phyloP scores from a whole-genome alignment of 192 early-diverging fungal genomes.

The Rhizophagus prolifer region DNA sequence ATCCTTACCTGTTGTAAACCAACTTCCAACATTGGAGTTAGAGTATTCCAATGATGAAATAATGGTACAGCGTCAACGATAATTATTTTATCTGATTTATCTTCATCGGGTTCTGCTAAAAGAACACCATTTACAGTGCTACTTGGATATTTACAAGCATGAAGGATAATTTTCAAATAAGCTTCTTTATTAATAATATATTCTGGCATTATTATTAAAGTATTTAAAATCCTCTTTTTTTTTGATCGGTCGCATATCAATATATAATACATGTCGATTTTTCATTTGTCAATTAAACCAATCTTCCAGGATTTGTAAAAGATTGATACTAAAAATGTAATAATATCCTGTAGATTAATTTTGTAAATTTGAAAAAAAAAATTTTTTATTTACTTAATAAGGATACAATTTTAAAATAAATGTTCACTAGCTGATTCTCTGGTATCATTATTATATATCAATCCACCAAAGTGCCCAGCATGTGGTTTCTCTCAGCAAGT shows the following conservation, averaged over 20 bases:
- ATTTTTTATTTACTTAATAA: too few relatives aligned
- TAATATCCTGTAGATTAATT: too few relatives aligned
- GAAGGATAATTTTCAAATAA: conserved; percentile 75
- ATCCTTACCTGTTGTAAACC: conserved; percentile 74
- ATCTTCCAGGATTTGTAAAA: too few relatives aligned
- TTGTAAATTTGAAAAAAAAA: too few relatives aligned
- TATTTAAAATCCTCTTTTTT: not conserved
- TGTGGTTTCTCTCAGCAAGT: not conserved
- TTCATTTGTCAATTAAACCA: not conserved
- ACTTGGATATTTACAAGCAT: conserved; percentile 81
- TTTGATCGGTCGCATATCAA: not conserved
- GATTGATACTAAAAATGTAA: too few relatives aligned
- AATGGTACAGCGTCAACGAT: conserved; percentile 77
- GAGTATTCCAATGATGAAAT: conserved; percentile 76
- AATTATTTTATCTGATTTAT: conserved; percentile 23
- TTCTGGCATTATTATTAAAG: conserved; percentile 1
- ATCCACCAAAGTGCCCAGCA: not conserved
- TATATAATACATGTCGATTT: not conserved
- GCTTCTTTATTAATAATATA: conserved; percentile 42
- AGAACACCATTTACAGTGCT: conserved; percentile 76
- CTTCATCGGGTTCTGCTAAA: conserved; percentile 43
- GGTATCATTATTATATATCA: not conserved
- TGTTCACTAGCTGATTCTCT: not conserved
- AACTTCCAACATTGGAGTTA: conserved; percentile 82
- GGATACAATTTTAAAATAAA: too few relatives aligned